Percentiles rank a stretch among this genome's conserved stretches.
These are phyloP conservation scores for Chaetoceros tenuissimus DNA, from an alignment of 108 stramenopile genomes.

Conservation along the genomic window DNA sequence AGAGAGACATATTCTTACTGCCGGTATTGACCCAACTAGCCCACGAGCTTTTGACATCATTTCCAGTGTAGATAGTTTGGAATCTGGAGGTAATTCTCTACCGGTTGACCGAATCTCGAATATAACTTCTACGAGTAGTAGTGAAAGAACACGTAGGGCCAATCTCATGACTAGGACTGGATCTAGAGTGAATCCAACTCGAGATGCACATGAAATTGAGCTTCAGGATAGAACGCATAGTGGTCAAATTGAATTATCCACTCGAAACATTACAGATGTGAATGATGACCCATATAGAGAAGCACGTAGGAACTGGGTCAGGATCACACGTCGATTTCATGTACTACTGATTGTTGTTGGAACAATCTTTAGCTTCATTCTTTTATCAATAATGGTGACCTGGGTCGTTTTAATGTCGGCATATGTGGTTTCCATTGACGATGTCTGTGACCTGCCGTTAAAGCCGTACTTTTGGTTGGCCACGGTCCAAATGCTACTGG, in stretches of 20 bases:
- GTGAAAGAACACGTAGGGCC: too few relatives aligned
- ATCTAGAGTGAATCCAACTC: not conserved
- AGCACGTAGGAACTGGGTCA: conserved; percentile 47
- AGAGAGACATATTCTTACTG: too few relatives aligned
- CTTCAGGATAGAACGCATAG: conserved; percentile 3
- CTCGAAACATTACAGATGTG: not conserved
- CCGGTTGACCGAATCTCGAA: too few relatives aligned
- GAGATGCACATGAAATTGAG: not conserved
- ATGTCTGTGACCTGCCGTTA: conserved; percentile 63
- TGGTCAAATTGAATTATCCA: conserved; percentile 1
- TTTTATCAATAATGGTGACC: conserved; percentile 49
- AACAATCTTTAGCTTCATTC: conserved; percentile 40
- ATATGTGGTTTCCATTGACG: conserved; percentile 52
- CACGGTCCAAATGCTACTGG: conserved; percentile 52
- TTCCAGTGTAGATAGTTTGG: too few relatives aligned
- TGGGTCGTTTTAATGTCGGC: conserved; percentile 59
- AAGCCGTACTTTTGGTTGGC: conserved; percentile 63
- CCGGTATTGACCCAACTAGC: too few relatives aligned
- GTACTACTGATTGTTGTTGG: conserved; percentile 43
- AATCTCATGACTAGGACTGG: too few relatives aligned
- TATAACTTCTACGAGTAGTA: too few relatives aligned
- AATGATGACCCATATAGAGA: conserved; percentile 29
- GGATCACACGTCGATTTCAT: conserved; percentile 56
- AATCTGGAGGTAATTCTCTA: conserved; percentile 6
- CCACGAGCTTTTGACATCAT: too few relatives aligned